Conservation (phyloP, 257 asterid genomes). For the Capsicum baccatum region DNA sequence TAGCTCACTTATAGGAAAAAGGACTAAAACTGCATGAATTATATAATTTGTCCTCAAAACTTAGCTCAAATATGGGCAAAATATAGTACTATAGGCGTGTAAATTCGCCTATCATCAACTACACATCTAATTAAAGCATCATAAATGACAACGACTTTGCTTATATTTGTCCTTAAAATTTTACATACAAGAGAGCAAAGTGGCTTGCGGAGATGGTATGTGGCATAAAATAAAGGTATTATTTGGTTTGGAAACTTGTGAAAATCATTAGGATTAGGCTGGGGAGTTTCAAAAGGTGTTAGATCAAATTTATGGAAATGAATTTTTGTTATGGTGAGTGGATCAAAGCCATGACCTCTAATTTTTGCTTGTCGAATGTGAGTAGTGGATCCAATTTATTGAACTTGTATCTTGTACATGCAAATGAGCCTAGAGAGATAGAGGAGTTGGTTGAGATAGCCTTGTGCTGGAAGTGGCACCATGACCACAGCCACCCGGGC, state of each 20-base stretch:
- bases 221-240: conserved; percentile 45
- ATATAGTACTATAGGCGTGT: no score
- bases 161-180: conserved; percentile 27
- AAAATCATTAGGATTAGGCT: conserved; percentile 41
- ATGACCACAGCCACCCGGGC: neutral
- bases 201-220: conserved; percentile 49
- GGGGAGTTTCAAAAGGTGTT: conserved; percentile 32
- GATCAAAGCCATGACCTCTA: conserved; percentile 60
- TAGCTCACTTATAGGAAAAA: no score
- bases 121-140: conserved; percentile 61
- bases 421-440: conserved; percentile 71
- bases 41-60: no score
- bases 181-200: conserved; percentile 33
- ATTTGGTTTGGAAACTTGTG: conserved; percentile 46
- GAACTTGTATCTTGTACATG: conserved; percentile 42
- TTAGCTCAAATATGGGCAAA: no score
- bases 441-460: conserved; percentile 83
- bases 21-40: no score
- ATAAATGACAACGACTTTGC: conserved; percentile 48
- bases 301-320: conserved; percentile 50
- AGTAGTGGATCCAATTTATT: conserved; percentile 53
- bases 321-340: conserved; percentile 40
- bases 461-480: conserved; percentile 68
- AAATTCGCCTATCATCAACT: no score
- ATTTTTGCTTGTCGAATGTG: conserved; percentile 63